Conservation (phyloP, 2,329 filamentous ascomycete species). For the Hypomyces perniciosus region DNA sequence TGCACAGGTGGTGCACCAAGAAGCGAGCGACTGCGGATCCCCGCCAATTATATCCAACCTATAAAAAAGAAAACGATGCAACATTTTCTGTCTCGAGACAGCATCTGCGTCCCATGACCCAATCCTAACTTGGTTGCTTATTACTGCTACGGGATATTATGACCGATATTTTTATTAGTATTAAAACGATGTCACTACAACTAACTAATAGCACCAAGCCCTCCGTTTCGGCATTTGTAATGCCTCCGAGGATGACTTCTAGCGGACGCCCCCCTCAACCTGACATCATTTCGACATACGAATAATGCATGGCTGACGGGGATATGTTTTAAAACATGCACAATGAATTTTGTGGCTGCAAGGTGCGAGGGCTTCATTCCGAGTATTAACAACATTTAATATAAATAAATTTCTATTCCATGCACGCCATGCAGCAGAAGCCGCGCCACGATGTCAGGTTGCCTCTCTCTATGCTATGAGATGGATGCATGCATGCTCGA, state of each 20-base stretch:
- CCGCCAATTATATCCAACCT: conserved; percentile 3
- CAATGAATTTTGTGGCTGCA: not conserved
- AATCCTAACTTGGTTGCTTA: not conserved
- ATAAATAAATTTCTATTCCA: too few species aligned
- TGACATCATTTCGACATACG: not conserved
- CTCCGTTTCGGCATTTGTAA: not conserved
- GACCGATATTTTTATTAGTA: not conserved
- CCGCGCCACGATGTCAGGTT: too few species aligned
- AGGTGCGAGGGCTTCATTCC: not conserved
- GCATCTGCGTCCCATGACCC: conserved; percentile 4
- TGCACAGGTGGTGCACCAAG: not conserved
- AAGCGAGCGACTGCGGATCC: not conserved
- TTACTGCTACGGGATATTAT: not conserved
- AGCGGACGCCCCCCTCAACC: not conserved
- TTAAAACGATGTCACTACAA: too few species aligned
- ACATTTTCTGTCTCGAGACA: not conserved
- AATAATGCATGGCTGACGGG: not conserved
- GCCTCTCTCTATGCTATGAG: too few species aligned
- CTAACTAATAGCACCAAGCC: too few species aligned
- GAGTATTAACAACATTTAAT: too few species aligned
- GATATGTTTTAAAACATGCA: not conserved
- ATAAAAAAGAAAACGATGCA: not conserved
- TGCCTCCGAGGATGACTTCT: too few species aligned
- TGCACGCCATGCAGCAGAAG: too few species aligned
- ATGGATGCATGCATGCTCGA: too few species aligned